Base-by-base conservation (phyloP, 441 rosid genomes). In the Erodium texanum region DNA sequence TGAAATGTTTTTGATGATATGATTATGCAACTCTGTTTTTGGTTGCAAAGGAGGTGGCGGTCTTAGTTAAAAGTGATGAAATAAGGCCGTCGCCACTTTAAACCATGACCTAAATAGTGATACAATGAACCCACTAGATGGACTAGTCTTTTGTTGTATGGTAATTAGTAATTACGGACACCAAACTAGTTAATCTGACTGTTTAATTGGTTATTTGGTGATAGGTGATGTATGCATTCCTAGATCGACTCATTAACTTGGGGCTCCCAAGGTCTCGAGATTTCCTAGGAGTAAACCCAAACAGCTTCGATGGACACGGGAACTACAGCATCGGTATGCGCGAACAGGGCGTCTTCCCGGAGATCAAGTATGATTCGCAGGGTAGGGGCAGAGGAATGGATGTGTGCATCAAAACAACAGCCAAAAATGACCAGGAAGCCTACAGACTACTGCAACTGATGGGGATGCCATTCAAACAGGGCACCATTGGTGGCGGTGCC, bases 381-480 rank as follows among this genome's bases (percentile, higher is more conserved):
- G 94, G 93, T 63, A 88, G 82, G 77, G 78, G 85, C 7, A 84
- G 80, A 74, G 99, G 99, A 71, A 88, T 94, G 97, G 97, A 94
- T 66, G 89, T 94, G 52, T 92, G 97, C 86, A 88, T 92, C 32
- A 63, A 88, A 62, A 94, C 97, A 6, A 85, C 97, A 0, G 97
- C 97, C 16, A 78, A 86, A 52, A 80, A 85, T 0, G 96, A 91
- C 69, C 79, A 86, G 84, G 97, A 89, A 85, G 93, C 80, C 7
- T 87, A 86, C 66, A 91, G 71, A 66, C 81, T 91, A 59, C 79
- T 91, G 86, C 84, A 91, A 59, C 82, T 94, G 66, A 87, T 91
- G 93, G 99, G 99, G 24, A 91, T 94, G 96, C 99, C 99, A 0
- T 88, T 91, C 77, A 83, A 84, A 80, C 96, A 86, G 71, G 90